Base-by-base conservation (phyloP, 2,329 filamentous ascomycete genomes). In the Verruconis gallopava region DNA sequence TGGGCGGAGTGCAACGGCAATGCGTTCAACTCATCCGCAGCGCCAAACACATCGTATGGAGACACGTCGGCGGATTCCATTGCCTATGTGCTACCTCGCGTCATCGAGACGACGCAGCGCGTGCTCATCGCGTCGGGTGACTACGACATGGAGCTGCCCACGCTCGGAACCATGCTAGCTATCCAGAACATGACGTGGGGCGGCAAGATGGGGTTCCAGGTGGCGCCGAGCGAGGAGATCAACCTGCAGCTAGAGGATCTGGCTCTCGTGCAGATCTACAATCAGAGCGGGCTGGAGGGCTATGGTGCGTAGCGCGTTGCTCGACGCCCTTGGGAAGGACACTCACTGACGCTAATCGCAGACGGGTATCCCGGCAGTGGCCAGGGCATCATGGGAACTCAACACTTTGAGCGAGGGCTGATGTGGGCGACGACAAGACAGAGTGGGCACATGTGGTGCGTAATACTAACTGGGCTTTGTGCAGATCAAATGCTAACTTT, bases 351-450 rank as follows among this genome's bases (percentile, higher is more conserved):
- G n/a, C n/a, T n/a, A n/a, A n/a, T n/a, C n/a, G n/a, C n/a, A n/a
- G n/a, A n/a, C n/a, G n/a, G n/a, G n/a, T n/a, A n/a, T n/a, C n/a
- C n/a, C n/a, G n/a, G n/a, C n/a, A n/a, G n/a, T n/a, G n/a, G n/a
- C n/a, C 40, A 44, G 34, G 39, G 40, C 1, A 18, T 19, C 15
- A 38, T 43, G 33, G 43, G 43, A 12, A 34, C 43, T 3, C 56
- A 59, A 45, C 57, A 62, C 49, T 58, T 45, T 47, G 60, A 61
- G 48, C 44, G 57, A 6, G 59, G 58, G 1, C 38, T 61, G 25
- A 58, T 61, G 58, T 62, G 55, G 54, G 58, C 53, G 2, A 51
- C 59, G 45, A 60, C 57, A 2, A 56, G 50, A 44, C 46, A 54
- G 39, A 51, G 49, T n/a, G n/a, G n/a, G n/a, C n/a, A n/a, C n/a